Conservation (phyloP, 768 basidiomycete species). For the Boletellus sp. region DNA sequence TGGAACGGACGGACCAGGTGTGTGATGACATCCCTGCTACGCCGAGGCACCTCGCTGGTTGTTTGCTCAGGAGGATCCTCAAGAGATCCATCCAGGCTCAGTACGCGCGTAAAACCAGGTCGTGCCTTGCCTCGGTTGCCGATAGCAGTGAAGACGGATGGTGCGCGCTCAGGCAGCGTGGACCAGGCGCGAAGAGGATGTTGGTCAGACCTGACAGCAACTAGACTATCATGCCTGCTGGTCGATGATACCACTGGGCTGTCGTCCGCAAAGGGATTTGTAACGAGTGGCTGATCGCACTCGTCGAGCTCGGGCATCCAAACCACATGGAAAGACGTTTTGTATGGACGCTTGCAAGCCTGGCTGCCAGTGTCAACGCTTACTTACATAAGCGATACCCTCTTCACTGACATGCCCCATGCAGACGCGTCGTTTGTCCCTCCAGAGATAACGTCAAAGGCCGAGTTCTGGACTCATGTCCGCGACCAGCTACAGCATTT, state of each 20-base stretch:
- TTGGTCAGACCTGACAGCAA: neutral
- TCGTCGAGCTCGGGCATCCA: constrained; percentile 29
- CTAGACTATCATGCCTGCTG: neutral
- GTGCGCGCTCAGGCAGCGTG: neutral
- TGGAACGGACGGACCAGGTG: constrained; percentile 18
- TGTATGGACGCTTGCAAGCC: neutral
- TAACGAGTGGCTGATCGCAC: constrained; percentile 22
- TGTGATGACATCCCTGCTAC: constrained; percentile 1
- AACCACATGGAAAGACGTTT: constrained; percentile 11
- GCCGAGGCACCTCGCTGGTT: neutral
- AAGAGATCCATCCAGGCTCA: neutral
- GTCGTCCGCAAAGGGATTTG: constrained; percentile 12
- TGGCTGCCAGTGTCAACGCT: neutral
- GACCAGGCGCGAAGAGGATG: constrained; percentile 21
- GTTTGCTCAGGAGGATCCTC: neutral
- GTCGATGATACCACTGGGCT: neutral
- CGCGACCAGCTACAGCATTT: constrained; percentile 57
- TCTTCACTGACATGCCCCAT: constrained; percentile 63
- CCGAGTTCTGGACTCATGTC: constrained; percentile 79
- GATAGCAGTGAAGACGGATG: neutral
- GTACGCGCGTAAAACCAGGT: constrained; percentile 4
- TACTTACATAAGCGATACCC: constrained; percentile 11
- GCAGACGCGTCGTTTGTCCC: constrained; percentile 78
- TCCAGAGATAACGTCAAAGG: constrained; percentile 63
- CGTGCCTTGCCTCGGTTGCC: constrained; percentile 1